Base-by-base conservation (phyloP, 495 filamentous ascomycete genomes). In the Tuber magnatum region DNA sequence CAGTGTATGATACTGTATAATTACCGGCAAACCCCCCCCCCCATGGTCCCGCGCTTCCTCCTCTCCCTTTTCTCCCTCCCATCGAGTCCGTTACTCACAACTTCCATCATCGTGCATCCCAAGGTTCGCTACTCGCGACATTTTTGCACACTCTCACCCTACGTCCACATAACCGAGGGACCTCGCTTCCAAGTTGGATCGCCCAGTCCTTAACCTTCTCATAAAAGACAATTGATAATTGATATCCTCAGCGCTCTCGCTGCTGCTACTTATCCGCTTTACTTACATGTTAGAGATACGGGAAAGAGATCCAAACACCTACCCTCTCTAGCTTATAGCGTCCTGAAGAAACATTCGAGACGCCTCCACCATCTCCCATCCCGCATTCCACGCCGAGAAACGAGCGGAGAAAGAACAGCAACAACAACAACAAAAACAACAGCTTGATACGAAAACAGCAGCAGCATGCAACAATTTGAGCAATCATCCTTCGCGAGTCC, bases 251-350 rank as follows among this genome's bases (percentile, higher is more conserved):
- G 32, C n/a, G 39, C 35, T 35, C 2, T 71, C 51, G 51, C 48
- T 72, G 28, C 72, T 71, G 39, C 38, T 43, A 22, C 69, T 51
- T 40, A 22, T 42, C 43, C 35, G 71, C 22, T 61, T 72, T 70
- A 78, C 72, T 81, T 81, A 79, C 80, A 81, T 81, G 80, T 75
- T 81, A 81, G 80, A 81, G 74, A 76, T 77, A 79, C 80, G 80
- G 56, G 56, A 65, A 65, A 35, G 9, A 65, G 18, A 65, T 65
- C 14, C 56, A 81, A 77, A 75, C 68, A 77, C 41, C 74, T 74
- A 76, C 56, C 24, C 70, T 70, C 75, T 74, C 72, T 74, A 72
- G 76, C 80, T 75, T 65, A 68, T n/a, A 61, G 68, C 78, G 71
- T 77, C 72, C 48, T 75, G 73, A 80, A 77, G 41, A 70, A 72